Evolutionary conservation across 305 asterid genomes (phyloP).

Genomic region (Fraxinus platypoda): DNA sequence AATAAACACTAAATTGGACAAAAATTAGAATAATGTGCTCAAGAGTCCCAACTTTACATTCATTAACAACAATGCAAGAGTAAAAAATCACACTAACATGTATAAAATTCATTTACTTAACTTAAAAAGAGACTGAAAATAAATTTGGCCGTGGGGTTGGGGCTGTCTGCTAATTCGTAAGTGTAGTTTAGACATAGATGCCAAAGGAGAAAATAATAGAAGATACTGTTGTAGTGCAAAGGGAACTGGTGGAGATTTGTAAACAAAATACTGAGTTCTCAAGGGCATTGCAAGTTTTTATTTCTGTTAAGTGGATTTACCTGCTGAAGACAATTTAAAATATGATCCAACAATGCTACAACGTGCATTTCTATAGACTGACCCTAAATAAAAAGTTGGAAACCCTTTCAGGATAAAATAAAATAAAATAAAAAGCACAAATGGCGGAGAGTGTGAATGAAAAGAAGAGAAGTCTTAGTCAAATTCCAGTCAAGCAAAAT

Average conservation of each 20-base stretch:
- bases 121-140: not conserved
- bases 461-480: not conserved
- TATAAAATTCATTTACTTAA: not conserved
- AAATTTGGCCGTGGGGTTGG: too few species aligned
- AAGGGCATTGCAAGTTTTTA: not conserved
- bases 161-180: not conserved
- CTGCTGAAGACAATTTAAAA: not conserved
- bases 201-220: not conserved
- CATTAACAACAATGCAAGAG: not conserved
- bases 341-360: not conserved
- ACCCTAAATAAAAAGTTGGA: not conserved
- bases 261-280: not conserved
- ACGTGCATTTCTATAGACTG: not conserved
- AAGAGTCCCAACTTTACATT: not conserved
- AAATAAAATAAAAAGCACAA: too few species aligned
- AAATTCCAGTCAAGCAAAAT: not conserved
- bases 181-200: not conserved
- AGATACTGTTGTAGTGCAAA: not conserved
- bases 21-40: not conserved
- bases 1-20: not conserved
- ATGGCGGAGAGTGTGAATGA: not conserved
- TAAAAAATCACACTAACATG: not conserved
- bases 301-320: not conserved
- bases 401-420: too few species aligned
- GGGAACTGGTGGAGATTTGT: not conserved